Conservation (phyloP, 208 protist genomes). For the Crithidia brevicula region DNA sequence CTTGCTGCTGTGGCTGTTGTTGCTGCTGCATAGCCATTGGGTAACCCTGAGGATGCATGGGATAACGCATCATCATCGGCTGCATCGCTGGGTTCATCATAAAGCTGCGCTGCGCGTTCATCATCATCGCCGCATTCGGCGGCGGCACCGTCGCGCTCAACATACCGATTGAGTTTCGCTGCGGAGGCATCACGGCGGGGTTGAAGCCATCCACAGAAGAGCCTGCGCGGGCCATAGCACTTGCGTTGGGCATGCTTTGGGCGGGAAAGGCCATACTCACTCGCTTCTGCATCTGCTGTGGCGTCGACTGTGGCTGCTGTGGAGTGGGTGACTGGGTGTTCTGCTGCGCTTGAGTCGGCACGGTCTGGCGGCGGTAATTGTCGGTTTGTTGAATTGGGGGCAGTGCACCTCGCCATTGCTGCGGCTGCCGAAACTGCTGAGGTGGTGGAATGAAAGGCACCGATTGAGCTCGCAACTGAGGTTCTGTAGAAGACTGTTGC, state of each 20-base stretch:
- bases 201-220: not conserved
- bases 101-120: not conserved
- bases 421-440: no score
- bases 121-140: not conserved
- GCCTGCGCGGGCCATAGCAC: not conserved
- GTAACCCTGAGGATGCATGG: no score
- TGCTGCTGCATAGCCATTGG: not conserved
- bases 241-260: not conserved
- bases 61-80: constrained; percentile 5
- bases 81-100: not conserved
- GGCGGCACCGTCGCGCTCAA: not conserved
- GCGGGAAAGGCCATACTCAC: not conserved
- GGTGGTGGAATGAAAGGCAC: not conserved
- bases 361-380: not conserved
- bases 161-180: not conserved
- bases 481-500: not conserved
- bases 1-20: not conserved
- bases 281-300: not conserved
- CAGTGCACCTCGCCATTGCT: not conserved
- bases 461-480: not conserved
- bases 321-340: not conserved
- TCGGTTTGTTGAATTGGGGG: not conserved
- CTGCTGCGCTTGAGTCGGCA: not conserved
- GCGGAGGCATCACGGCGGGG: not conserved
- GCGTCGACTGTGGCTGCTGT: not conserved